These are phyloP conservation scores for Hibiscus syriacus DNA, from an alignment of 345 rosid genomes.

Conservation along the genomic window DNA sequence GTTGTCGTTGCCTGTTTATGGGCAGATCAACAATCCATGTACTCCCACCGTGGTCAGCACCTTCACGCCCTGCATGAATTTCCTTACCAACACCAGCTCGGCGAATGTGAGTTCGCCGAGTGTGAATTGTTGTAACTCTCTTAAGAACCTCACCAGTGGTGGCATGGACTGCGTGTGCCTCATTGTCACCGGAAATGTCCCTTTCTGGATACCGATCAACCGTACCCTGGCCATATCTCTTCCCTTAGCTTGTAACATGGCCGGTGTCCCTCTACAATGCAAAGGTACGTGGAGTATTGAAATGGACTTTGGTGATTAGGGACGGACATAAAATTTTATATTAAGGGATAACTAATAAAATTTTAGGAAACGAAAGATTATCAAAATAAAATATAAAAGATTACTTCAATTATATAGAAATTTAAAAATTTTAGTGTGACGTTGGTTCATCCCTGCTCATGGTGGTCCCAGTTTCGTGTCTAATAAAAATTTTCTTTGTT, in stretches of 20 bases:
- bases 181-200: constrained; percentile 54
- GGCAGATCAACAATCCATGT: constrained; percentile 49
- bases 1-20: constrained; percentile 21
- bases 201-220: constrained; percentile 65
- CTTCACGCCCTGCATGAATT: constrained; percentile 24
- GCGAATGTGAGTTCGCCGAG: constrained; percentile 48
- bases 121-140: constrained; percentile 52
- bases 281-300: constrained; percentile 32
- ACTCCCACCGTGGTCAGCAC: constrained; percentile 37
- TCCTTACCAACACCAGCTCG: constrained; percentile 57
- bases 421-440: background rate
- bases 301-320: too few species aligned
- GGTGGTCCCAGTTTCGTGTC: too few species aligned
- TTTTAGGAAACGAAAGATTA: too few species aligned
- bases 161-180: constrained; percentile 72
- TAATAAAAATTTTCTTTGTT: background rate
- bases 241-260: constrained; percentile 82
- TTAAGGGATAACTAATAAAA: too few species aligned
- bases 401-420: too few species aligned
- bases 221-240: constrained; percentile 74
- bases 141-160: constrained; percentile 47
- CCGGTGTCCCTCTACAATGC: constrained; percentile 76
- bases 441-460: too few species aligned
- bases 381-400: too few species aligned
- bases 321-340: too few species aligned